Evolutionary conservation across 2,329 filamentous ascomycete species (phyloP).

Genomic region (Lasiodiplodia sp.): DNA sequence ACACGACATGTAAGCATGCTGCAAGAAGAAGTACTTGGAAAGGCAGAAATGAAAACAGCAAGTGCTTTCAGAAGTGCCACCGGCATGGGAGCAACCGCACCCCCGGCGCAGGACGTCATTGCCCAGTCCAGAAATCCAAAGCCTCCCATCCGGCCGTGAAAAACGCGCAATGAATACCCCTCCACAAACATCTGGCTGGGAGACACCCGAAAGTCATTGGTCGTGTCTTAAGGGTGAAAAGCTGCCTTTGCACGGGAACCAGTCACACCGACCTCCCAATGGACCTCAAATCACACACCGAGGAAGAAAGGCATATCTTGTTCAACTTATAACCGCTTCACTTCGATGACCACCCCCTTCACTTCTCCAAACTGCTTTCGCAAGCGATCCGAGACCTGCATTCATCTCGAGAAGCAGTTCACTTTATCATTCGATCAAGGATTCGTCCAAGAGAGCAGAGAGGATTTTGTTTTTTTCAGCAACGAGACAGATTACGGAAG

Average conservation of each 20-base stretch:
- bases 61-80: background rate
- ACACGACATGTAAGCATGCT: background rate
- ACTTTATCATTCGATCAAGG: background rate
- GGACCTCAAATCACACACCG: background rate
- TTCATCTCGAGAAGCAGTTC: background rate
- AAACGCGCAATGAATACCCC: background rate
- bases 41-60: background rate
- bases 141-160: background rate
- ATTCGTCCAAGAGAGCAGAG: background rate
- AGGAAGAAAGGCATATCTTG: constrained; percentile 1
- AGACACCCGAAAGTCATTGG: background rate
- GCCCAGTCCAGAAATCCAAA: background rate
- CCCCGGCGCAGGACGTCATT: background rate
- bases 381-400: background rate
- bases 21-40: background rate
- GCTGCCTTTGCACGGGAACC: background rate
- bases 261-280: background rate
- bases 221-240: background rate
- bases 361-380: constrained; percentile 3
- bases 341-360: background rate
- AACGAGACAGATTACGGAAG: background rate
- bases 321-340: background rate
- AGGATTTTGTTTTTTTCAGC: background rate
- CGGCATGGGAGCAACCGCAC: background rate
- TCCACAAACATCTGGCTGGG: background rate